A percentile compares a stretch with the other conserved stretches of the same genome.
Evolutionary conservation across 352 stramenopile genomes (phyloP).

Genomic region (Achlya hypogyna): DNA sequence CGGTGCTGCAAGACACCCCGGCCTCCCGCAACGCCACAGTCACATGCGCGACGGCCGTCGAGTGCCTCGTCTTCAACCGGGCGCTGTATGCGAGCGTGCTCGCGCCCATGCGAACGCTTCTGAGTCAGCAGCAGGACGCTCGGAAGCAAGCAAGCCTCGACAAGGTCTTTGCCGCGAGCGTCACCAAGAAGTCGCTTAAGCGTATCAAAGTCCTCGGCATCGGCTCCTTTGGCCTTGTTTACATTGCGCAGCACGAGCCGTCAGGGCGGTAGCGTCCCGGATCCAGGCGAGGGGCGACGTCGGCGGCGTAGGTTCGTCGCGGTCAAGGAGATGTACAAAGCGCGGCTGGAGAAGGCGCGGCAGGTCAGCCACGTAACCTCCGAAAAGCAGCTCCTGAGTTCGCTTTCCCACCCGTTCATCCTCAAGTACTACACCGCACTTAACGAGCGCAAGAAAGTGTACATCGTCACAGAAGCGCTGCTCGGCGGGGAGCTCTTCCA

Average conservation of each 20-base stretch:
- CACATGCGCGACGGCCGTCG: conserved; percentile 43
- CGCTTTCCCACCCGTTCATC: conserved; percentile 9
- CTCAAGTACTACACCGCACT: conserved; percentile 19
- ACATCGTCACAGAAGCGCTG: conserved; percentile 21
- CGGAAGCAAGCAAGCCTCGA: conserved; percentile 30
- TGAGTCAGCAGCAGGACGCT: conserved; percentile 28
- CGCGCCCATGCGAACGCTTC: conserved; percentile 26
- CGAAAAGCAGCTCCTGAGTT: conserved; percentile 16
- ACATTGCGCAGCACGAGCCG: conserved; percentile 16
- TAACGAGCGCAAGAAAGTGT: conserved; percentile 15
- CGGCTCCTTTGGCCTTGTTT: conserved; percentile 20
- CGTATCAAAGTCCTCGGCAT: conserved; percentile 17
- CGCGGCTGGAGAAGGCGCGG: conserved; percentile 12
- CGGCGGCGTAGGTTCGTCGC: background rate
- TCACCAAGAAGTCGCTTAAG: conserved; percentile 12
- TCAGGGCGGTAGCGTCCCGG: background rate
- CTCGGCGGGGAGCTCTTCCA: conserved; percentile 21
- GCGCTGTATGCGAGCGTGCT: conserved; percentile 55
- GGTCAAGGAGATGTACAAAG: conserved; percentile 23
- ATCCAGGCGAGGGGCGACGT: background rate
- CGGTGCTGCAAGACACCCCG: conserved; percentile 22
- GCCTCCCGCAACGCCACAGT: conserved; percentile 62
- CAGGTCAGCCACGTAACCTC: conserved; percentile 11
- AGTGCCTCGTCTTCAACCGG: conserved; percentile 62
- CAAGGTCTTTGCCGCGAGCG: conserved; percentile 31